Evolutionary conservation across 202 grass and related monocot genomes (phyloP).

Genomic region (Zoysia matrella): DNA sequence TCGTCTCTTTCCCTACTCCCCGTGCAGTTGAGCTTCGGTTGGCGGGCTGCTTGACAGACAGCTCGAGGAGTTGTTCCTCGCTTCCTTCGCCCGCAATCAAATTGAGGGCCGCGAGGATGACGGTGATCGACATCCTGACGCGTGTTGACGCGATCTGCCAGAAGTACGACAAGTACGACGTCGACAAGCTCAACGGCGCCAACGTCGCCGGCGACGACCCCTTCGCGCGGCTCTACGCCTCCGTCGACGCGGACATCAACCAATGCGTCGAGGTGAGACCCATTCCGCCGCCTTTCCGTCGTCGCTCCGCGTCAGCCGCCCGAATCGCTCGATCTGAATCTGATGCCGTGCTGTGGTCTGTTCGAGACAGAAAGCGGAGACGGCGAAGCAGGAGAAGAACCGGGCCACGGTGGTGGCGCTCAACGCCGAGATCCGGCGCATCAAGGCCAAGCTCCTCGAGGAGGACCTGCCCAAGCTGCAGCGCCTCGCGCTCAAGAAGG

Average conservation of each 20-base stretch:
- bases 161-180: conserved; percentile 59
- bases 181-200: conserved; percentile 57
- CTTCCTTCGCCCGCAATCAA: conserved; percentile 11
- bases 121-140: conserved; percentile 92
- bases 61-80: conserved; percentile 8
- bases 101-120: conserved; percentile 54
- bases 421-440: conserved; percentile 12
- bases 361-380: conserved; percentile 69
- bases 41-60: conserved; percentile 9
- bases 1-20: conserved; percentile 23
- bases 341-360: not conserved
- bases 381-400: conserved; percentile 72
- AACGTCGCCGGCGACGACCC: conserved; percentile 95
- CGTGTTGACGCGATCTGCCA: conserved; percentile 94
- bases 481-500: conserved; percentile 80
- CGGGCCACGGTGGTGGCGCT: conserved; percentile 49
- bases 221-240: conserved; percentile 86
- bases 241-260: conserved; percentile 77
- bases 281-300: not conserved
- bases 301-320: too few relatives aligned
- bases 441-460: conserved; percentile 24
- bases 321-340: conserved; percentile 39
- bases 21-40: conserved; percentile 35
- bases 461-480: conserved; percentile 72
- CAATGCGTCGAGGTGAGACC: conserved; percentile 63